Evolutionary conservation across 305 asterid genomes (phyloP).

Genomic region (Fraxinus platypoda): DNA sequence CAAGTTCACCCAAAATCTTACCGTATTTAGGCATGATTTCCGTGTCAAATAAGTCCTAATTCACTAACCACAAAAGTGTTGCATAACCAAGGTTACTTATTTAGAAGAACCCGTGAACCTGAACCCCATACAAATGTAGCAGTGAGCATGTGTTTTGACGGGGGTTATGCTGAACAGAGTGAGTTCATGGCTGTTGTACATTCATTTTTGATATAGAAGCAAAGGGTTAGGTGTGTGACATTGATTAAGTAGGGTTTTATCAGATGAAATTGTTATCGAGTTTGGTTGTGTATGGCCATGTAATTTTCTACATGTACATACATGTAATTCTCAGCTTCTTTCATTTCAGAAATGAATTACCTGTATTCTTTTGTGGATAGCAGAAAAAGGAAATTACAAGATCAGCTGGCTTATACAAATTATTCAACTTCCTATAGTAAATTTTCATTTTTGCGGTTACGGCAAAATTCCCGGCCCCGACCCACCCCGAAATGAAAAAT

Average conservation of each 20-base stretch:
- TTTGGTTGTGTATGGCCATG: conserved; percentile 15
- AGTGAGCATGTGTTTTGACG: conserved; percentile 3
- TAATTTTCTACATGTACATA: conserved; percentile 24
- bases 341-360: conserved; percentile 10
- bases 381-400: conserved; percentile 19
- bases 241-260: background rate
- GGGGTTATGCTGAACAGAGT: background rate
- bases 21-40: conserved; percentile 76
- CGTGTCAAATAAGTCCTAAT: conserved; percentile 56
- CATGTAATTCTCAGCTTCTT: conserved; percentile 19
- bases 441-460: background rate
- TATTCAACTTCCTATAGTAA: background rate
- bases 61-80: background rate
- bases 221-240: conserved; percentile 16
- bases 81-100: background rate
- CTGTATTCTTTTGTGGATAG: conserved; percentile 32
- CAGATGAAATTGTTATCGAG: background rate
- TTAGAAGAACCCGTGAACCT: background rate
- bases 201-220: conserved; percentile 12
- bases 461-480: background rate
- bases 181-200: conserved; percentile 6
- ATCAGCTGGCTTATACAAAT: conserved; percentile 23
- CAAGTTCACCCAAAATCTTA: conserved; percentile 86
- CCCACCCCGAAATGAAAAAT: background rate
- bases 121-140: background rate